Evolutionary conservation across 768 basidiomycete species (phyloP), one percentile per base, ranked within the genome.

Genomic region (Suillus americanus): DNA sequence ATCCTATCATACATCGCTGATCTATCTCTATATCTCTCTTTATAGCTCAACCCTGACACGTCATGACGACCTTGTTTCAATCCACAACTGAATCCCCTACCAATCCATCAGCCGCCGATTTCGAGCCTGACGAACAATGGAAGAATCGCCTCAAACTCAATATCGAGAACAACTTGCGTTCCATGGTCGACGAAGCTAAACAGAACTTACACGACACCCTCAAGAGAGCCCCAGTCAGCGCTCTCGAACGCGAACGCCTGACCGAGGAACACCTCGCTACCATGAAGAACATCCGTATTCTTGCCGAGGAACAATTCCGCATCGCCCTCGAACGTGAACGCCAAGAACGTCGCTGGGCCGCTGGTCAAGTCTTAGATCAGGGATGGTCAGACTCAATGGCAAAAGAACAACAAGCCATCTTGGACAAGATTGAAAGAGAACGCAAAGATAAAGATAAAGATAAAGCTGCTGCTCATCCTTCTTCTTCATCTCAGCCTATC

Each of bases 131-230:
- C 74, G 81, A 83, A 2, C 75, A 78, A 64, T 88, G 87, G 86
- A 88, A 86, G 71, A 71, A 68, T 40, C 63, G 69, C 2, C 75
- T 85, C 68, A 78, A 71, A 70, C 78, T 80, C 46, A 79, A 81
- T 69, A 89, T 92, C 69, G 84, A 86, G 68, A 78, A 79, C 2
- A 77, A 76, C 9, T 70, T 80, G 59, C 71, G 67, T 43, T 70
- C 74, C 54, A 73, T 75, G 67, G 82, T 89, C 65, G 82, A 87
- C 62, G 89, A 89, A 65, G 85, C 90, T 23, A 87, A 87, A 75
- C 81, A 85, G 64, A 85, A 84, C 64, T 74, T 85, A 43, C 80
- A 85, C 41, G 74, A 77, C 18, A 82, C 86, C 71, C 77, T 91
- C 16, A 79, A 80, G 70, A 74, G 81, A 74, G 70, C 73, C 63